Base-by-base conservation (phyloP, 768 basidiomycete genomes). In the Cystoderma amianthinum region DNA sequence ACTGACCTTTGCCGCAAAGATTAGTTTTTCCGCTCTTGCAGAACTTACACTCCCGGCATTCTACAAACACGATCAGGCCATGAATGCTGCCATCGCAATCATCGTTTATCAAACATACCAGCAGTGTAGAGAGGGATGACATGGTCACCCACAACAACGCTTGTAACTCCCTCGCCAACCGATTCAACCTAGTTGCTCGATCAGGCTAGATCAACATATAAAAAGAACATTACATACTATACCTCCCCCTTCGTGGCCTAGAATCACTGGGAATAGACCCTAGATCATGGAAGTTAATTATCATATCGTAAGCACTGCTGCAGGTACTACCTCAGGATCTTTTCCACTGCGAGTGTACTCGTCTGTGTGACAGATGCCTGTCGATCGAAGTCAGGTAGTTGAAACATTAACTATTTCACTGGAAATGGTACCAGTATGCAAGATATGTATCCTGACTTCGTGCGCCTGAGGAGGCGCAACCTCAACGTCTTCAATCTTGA, bases 1-100 rank as follows among this genome's bases (percentile, higher is more conserved):
- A 32, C 59, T 36, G 42, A 90, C 90, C 90, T 75, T 81, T 81
- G 47, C 93, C 85, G 57, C 95, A 99, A n/a, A 99, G 79, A 63
- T 99, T 99, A 43, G 96, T 99, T 74, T 98, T 98, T 41, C 89
- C 90, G 46, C 87, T 90, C 64, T 85, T 95, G 75, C 96, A 99
- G 71, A 98, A 98, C 63, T 97, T 98, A 71, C 96, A 99, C 66
- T 99, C 85, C 25, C 78, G 78, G 57, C 92, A 96, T 63, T 96
- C 93, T 85, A 22, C 7, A n/a, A n/a, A n/a, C n/a, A n/a, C n/a
- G n/a, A n/a, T n/a, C n/a, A 22, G 4, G 7, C 16, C 20, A 39
- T 19, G 15, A 22, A 16, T 33, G 41, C 25, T 33, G n/a, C n/a
- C n/a, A n/a, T n/a, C n/a, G n/a, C n/a, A n/a, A n/a, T n/a, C n/a